A percentile compares a stretch with the other conserved stretches of the same genome.
Conservation (phyloP, 106 monocot species). For the Xerophyta viscosa region DNA sequence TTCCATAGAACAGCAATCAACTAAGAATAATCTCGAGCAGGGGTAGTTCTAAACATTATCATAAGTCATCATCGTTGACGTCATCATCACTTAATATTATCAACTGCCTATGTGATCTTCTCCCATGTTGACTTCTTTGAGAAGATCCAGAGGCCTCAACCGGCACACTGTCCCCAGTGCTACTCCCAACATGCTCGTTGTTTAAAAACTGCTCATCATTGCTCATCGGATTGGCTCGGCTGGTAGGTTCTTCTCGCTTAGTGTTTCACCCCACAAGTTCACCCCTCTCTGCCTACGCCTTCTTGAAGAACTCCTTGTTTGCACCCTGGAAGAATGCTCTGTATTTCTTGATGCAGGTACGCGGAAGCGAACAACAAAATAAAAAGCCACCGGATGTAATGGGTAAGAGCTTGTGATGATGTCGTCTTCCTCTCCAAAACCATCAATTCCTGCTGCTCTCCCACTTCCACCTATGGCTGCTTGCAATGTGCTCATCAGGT, state of each 20-base stretch:
- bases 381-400: not conserved
- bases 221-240: no score
- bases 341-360: not conserved
- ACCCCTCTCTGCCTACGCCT: constrained; percentile 1
- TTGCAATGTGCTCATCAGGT: constrained; percentile 63
- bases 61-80: no score
- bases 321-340: constrained; percentile 1
- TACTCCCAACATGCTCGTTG: no score
- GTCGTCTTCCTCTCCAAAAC: not conserved
- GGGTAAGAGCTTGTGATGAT: constrained; percentile 3
- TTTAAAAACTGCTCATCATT: no score
- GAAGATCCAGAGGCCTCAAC: not conserved
- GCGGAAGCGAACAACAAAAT: constrained; percentile 4
- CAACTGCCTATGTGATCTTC: constrained; percentile 2
- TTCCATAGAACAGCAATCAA: no score
- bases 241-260: not conserved
- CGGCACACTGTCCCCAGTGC: no score
- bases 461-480: constrained; percentile 13
- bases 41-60: not conserved
- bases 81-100: constrained; percentile 5
- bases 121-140: not conserved
- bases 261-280: constrained; percentile 5
- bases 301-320: constrained; percentile 6
- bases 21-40: not conserved
- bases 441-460: constrained; percentile 1